These are phyloP conservation scores for Hygrocybe punicea DNA, from an alignment of 768 basidiomycete genomes.

Conservation along the genomic window DNA sequence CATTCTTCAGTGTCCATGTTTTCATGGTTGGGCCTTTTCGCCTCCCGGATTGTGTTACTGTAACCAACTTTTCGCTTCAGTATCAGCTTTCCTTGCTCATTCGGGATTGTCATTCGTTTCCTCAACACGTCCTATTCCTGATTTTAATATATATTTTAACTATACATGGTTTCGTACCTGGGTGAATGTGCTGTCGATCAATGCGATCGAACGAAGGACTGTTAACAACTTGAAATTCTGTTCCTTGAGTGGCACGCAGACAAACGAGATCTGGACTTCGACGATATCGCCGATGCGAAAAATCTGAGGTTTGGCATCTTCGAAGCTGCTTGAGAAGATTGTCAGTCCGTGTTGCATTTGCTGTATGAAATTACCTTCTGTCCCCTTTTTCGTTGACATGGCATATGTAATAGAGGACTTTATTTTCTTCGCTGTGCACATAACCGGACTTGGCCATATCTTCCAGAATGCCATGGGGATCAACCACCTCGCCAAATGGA, in stretches of 20 bases:
- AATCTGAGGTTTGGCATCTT: background rate
- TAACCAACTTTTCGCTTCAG: background rate
- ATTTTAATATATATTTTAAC: background rate
- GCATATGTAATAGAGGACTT: background rate
- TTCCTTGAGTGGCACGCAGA: conserved; percentile 11
- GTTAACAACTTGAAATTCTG: conserved; percentile 11
- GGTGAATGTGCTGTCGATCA: conserved; percentile 10
- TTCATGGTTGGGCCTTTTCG: too few relatives aligned
- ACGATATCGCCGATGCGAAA: conserved; percentile 15
- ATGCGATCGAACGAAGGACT: conserved; percentile 10
- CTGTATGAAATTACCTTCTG: background rate
- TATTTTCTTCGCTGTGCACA: background rate
- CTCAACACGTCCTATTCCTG: background rate
- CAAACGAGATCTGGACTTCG: conserved; percentile 11
- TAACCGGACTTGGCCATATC: background rate
- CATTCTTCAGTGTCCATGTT: background rate
- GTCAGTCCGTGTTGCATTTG: background rate
- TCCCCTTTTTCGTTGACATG: background rate
- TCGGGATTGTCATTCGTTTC: background rate
- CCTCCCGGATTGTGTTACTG: background rate
- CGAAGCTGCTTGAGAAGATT: background rate
- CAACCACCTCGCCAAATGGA: background rate
- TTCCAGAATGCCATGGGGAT: background rate
- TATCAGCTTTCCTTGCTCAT: background rate
- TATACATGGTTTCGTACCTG: conserved; percentile 4